Percentiles rank a stretch among this genome's conserved stretches.
Conservation (phyloP, 2,329 filamentous ascomycete genomes). For the Nothophoma quercina region DNA sequence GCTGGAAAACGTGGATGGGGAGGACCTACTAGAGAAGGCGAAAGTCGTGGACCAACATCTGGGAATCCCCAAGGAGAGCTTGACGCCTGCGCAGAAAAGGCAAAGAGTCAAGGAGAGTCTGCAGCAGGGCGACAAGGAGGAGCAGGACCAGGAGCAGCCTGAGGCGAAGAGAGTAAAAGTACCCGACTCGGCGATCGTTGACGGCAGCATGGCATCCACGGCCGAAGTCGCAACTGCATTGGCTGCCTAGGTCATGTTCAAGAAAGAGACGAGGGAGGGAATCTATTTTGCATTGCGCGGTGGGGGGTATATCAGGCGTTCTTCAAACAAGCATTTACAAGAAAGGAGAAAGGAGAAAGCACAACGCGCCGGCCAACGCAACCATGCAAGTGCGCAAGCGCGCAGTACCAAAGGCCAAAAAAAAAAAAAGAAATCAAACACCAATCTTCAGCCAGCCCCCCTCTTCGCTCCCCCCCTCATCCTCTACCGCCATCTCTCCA, state of each 20-base stretch:
- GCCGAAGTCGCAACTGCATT: constrained; percentile 25
- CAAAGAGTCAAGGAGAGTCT: constrained; percentile 47
- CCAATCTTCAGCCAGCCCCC: neutral
- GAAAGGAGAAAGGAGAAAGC: constrained; percentile 1
- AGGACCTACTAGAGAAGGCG: constrained; percentile 70
- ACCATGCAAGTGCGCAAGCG: too few relatives aligned
- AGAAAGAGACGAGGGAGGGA: neutral
- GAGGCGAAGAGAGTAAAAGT: constrained; percentile 40
- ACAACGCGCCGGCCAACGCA: neutral
- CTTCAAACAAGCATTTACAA: constrained; percentile 32
- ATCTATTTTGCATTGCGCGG: constrained; percentile 18
- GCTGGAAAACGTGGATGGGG: constrained; percentile 69
- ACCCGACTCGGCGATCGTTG: constrained; percentile 21
- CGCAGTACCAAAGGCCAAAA: neutral
- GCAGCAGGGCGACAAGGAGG: constrained; percentile 17
- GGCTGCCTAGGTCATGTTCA: constrained; percentile 6
- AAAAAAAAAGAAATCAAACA: neutral
- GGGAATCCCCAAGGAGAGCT: constrained; percentile 64
- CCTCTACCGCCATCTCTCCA: neutral
- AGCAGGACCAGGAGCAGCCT: constrained; percentile 20
- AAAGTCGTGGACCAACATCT: constrained; percentile 70
- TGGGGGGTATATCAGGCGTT: constrained; percentile 15
- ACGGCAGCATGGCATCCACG: constrained; percentile 10
- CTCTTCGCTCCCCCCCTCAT: neutral
- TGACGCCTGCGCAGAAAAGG: constrained; percentile 54